phyloP scores from a whole-genome alignment of 129 eudicot genomes.

The Pulicaria dysenterica region DNA sequence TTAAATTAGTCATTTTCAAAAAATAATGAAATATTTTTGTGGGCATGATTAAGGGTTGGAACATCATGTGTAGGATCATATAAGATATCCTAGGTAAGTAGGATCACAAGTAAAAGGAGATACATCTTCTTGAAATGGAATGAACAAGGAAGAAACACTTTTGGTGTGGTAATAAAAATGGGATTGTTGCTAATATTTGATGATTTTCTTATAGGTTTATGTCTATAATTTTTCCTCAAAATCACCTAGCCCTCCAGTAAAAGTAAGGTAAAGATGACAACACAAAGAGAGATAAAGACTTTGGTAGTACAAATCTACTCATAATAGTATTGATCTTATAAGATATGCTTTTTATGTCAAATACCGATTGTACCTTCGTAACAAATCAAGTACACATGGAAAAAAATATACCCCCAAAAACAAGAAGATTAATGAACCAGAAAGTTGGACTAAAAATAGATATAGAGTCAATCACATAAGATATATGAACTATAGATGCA shows the following conservation, averaged over 20 bases:
- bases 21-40: no score
- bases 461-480: constrained; percentile 4
- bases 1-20: no score
- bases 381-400: constrained; percentile 32
- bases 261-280: constrained; percentile 20
- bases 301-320: constrained; percentile 18
- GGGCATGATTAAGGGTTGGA: not conserved
- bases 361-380: constrained; percentile 34
- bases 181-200: not conserved
- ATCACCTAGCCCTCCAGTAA: constrained; percentile 14
- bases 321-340: constrained; percentile 15
- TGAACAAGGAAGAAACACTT: not conserved
- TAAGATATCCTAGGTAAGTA: not conserved
- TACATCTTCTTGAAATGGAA: constrained; percentile 11
- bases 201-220: constrained; percentile 19
- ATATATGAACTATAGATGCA: constrained; percentile 23
- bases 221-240: not conserved
- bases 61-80: not conserved
- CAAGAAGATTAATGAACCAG: constrained; percentile 29
- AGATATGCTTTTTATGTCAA: constrained; percentile 35
- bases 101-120: no score
- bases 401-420: constrained; percentile 23
- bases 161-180: not conserved
- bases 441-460: constrained; percentile 26
- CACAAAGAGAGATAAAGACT: constrained; percentile 21